Evolutionary conservation across 208 protist genomes (phyloP).

Genomic region (Trypanosoma theileri): DNA sequence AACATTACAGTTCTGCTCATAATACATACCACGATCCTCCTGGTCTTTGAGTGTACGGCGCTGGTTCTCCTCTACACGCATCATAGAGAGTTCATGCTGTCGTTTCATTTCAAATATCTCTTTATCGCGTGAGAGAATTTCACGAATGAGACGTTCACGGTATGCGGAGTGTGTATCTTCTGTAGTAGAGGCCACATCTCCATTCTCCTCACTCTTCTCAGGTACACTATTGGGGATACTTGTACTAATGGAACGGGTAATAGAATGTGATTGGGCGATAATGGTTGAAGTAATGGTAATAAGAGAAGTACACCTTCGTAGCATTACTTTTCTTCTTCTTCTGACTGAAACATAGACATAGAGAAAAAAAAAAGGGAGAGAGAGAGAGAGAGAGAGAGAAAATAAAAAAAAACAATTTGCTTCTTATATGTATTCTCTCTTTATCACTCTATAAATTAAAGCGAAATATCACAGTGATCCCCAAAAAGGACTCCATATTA

Average conservation of each 20-base stretch:
- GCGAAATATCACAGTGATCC: no score
- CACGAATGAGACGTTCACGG: conserved; percentile 65
- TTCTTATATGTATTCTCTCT: no score
- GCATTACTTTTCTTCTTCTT: no score
- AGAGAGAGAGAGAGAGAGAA: no score
- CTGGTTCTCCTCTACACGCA: conserved; percentile 84
- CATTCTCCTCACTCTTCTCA: background rate
- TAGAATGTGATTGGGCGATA: no score
- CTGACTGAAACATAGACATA: no score
- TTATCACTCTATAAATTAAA: no score
- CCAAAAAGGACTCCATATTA: no score
- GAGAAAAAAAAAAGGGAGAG: no score
- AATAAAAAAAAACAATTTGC: no score
- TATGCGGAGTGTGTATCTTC: conserved; percentile 12
- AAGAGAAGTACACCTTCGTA: conserved; percentile 4
- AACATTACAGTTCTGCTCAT: conserved; percentile 90
- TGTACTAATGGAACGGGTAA: no score
- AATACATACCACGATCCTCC: conserved; percentile 89
- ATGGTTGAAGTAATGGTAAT: background rate
- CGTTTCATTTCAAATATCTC: conserved; percentile 89
- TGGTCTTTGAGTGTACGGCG: conserved; percentile 83
- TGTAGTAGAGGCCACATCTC: background rate
- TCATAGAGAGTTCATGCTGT: conserved; percentile 90
- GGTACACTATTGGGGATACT: background rate
- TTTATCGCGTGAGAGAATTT: conserved; percentile 83